Conservation (phyloP, 1,284 basidiomycete species). For the Apiotrichum domesticum region DNA sequence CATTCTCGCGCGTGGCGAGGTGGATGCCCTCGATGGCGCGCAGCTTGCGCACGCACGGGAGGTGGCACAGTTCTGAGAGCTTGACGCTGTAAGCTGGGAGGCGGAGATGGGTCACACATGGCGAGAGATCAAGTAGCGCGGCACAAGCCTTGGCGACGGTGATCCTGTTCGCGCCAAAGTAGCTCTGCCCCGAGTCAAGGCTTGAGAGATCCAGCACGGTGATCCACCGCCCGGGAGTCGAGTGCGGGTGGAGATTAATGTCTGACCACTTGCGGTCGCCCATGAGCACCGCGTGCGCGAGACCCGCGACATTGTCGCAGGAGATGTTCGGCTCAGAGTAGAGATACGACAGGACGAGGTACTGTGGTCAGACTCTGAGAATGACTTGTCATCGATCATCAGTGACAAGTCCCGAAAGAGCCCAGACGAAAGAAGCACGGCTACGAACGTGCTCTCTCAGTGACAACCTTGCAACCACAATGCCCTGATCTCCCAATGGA, state of each 20-base stretch:
- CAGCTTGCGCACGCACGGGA: constrained; percentile 45
- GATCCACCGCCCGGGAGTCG: constrained; percentile 75
- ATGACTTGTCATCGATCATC: no score
- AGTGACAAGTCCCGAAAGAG: no score
- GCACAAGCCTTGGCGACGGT: constrained; percentile 16
- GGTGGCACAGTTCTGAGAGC: constrained; percentile 52
- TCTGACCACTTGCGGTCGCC: constrained; percentile 78
- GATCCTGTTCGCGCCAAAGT: constrained; percentile 52
- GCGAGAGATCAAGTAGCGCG: constrained; percentile 60
- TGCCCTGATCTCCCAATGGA: no score
- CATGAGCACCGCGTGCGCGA: constrained; percentile 54
- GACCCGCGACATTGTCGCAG: constrained; percentile 53
- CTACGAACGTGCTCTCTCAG: no score
- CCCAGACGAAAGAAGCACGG: no score
- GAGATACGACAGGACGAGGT: constrained; percentile 60
- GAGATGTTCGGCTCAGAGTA: constrained; percentile 57
- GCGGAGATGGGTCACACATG: constrained; percentile 58
- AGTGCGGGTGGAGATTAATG: constrained; percentile 72
- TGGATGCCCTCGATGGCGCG: constrained; percentile 58
- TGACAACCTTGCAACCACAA: no score
- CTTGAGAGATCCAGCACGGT: constrained; percentile 59
- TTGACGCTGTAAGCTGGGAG: constrained; percentile 55
- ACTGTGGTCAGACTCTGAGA: constrained; percentile 47
- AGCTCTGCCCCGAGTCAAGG: constrained; percentile 42
- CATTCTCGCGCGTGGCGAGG: constrained; percentile 48